These are phyloP conservation scores for Isatis lusitanica DNA, from an alignment of 441 rosid genomes.

Conservation along the genomic window DNA sequence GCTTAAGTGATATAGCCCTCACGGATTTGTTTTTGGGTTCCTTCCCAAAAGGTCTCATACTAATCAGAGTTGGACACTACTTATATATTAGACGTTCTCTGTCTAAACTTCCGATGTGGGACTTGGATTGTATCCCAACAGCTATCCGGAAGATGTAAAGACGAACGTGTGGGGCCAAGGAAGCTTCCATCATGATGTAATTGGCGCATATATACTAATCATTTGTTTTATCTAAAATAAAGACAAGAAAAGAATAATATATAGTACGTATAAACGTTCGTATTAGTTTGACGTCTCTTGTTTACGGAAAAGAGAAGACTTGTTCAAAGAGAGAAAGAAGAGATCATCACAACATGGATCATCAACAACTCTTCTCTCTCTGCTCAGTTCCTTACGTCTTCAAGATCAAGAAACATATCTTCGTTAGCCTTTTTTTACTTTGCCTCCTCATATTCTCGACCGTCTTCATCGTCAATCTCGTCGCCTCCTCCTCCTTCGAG, in stretches of 20 bases:
- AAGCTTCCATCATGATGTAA: neutral
- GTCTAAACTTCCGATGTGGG: no score
- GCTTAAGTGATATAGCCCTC: no score
- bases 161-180: constrained; percentile 18
- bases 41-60: no score
- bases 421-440: constrained; percentile 37
- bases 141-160: constrained; percentile 11
- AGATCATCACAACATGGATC: constrained; percentile 31
- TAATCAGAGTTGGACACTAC: no score
- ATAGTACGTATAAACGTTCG: neutral
- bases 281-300: constrained; percentile 8
- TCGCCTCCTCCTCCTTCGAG: constrained; percentile 22
- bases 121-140: no score
- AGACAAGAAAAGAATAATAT: neutral
- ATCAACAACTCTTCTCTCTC: constrained; percentile 22
- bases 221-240: neutral
- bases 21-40: no score
- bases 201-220: neutral
- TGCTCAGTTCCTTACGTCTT: constrained; percentile 34
- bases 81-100: no score
- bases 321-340: constrained; percentile 33
- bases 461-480: constrained; percentile 37
- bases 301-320: constrained; percentile 25
- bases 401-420: constrained; percentile 43
- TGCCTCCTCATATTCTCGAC: constrained; percentile 41